Evolutionary conservation across 495 filamentous ascomycete species (phyloP).

Genomic region (Podospora fimiseda): DNA sequence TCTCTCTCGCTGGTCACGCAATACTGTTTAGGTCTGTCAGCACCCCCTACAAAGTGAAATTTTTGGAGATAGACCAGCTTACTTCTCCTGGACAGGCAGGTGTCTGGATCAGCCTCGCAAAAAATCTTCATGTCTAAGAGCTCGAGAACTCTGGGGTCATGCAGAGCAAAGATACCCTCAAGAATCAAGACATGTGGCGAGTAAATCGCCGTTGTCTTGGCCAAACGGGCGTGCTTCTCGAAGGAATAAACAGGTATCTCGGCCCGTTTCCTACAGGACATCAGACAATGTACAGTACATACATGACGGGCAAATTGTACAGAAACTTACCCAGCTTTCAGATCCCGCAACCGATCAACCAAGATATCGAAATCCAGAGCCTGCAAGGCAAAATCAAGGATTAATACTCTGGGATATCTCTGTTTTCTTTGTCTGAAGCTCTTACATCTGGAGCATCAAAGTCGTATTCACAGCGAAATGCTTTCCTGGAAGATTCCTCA

Average conservation of each 20-base stretch:
- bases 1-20: conserved; percentile 78
- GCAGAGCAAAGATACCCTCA: conserved; percentile 91
- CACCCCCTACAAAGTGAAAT: not conserved
- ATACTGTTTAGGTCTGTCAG: conserved; percentile 59
- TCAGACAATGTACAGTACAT: conserved; percentile 1
- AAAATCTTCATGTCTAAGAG: conserved; percentile 95
- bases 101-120: conserved; percentile 90
- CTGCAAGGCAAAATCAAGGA: conserved; percentile 20
- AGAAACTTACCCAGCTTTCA: conserved; percentile 77
- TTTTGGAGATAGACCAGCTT: conserved; percentile 23
- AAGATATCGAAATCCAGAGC: conserved; percentile 93
- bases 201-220: conserved; percentile 79
- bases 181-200: conserved; percentile 93
- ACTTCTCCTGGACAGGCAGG: conserved; percentile 89
- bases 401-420: conserved; percentile 6
- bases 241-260: conserved; percentile 96
- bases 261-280: conserved; percentile 64
- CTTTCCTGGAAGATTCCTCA: conserved; percentile 63
- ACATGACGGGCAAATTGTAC: not conserved
- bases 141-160: conserved; percentile 79
- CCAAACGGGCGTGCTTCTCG: conserved; percentile 74
- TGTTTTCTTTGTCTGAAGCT: not conserved
- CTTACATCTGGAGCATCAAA: conserved; percentile 78
- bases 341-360: conserved; percentile 69
- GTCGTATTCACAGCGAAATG: conserved; percentile 87